Percentiles rank a stretch among this genome's conserved stretches.
Evolutionary conservation across 2,329 filamentous ascomycete genomes (phyloP).

Genomic region (Aspergillus hiratsukae): DNA sequence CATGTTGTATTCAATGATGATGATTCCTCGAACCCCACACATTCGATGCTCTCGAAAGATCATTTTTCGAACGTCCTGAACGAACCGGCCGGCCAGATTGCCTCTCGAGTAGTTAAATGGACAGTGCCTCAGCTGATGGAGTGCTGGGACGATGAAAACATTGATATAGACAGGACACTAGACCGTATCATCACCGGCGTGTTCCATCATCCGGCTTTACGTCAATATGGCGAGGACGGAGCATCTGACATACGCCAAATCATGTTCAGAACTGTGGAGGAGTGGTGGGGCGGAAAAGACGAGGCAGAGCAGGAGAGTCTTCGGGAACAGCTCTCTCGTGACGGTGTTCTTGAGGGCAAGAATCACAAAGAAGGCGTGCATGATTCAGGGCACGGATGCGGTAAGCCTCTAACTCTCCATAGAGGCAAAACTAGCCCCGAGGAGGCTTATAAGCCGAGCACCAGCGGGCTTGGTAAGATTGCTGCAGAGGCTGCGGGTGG

Average conservation of each 20-base stretch:
- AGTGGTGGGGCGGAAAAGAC: conserved; percentile 74
- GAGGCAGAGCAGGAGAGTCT: conserved; percentile 62
- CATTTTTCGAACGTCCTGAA: conserved; percentile 91
- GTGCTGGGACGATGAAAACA: conserved; percentile 73
- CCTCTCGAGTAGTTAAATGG: conserved; percentile 75
- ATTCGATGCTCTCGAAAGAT: conserved; percentile 94
- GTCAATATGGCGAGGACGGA: conserved; percentile 64
- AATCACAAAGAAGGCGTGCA: conserved; percentile 85
- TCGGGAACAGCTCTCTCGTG: conserved; percentile 68
- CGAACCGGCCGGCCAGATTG: conserved; percentile 78
- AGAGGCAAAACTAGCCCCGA: conserved; percentile 43
- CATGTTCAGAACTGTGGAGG: conserved; percentile 75
- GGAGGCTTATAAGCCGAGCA: conserved; percentile 13
- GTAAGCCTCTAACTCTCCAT: conserved; percentile 72
- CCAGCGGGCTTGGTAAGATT: conserved; percentile 44
- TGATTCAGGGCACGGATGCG: conserved; percentile 81
- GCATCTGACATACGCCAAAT: conserved; percentile 65
- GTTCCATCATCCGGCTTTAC: conserved; percentile 82
- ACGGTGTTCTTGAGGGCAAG: conserved; percentile 69
- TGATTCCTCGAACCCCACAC: conserved; percentile 72
- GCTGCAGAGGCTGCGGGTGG: conserved; percentile 59
- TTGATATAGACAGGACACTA: conserved; percentile 66
- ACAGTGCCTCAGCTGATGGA: conserved; percentile 84
- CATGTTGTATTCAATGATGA: conserved; percentile 82
- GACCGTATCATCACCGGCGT: conserved; percentile 76